These are phyloP conservation scores for Hypericum androsaemum DNA, from an alignment of 345 rosid genomes.

Conservation along the genomic window DNA sequence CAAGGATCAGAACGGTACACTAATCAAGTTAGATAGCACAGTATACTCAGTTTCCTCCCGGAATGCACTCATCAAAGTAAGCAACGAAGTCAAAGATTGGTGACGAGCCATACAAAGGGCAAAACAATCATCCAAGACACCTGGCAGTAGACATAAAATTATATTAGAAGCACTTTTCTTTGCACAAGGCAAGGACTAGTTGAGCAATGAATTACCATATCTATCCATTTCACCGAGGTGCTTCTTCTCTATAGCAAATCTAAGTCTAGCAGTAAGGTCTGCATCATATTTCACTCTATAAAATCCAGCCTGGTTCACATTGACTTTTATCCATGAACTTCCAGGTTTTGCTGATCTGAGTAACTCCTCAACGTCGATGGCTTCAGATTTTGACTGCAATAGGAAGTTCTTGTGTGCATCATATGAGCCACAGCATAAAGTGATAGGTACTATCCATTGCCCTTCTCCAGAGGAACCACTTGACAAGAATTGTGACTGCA, in stretches of 20 bases:
- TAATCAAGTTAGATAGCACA: constrained; percentile 70
- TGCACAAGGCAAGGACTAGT: constrained; percentile 2
- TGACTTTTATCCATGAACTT: constrained; percentile 69
- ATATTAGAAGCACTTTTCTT: constrained; percentile 8
- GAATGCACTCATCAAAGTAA: constrained; percentile 66
- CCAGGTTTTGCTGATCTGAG: constrained; percentile 16
- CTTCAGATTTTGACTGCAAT: constrained; percentile 52
- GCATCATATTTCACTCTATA: constrained; percentile 88
- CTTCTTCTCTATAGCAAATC: constrained; percentile 59
- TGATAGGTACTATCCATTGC: constrained; percentile 94
- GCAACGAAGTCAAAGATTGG: constrained; percentile 67
- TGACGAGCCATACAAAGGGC: constrained; percentile 93
- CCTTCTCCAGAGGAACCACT: constrained; percentile 79
- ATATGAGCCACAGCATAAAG: constrained; percentile 72
- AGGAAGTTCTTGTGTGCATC: constrained; percentile 54
- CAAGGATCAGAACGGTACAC: constrained; percentile 35
- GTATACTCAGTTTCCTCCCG: constrained; percentile 73
- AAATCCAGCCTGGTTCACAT: constrained; percentile 82
- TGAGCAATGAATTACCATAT: constrained; percentile 43
- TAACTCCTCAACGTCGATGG: constrained; percentile 35
- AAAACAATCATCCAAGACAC: constrained; percentile 82
- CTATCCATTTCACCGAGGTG: constrained; percentile 59
- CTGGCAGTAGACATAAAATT: constrained; percentile 28
- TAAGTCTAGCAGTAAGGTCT: constrained; percentile 63
- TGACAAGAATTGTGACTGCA: constrained; percentile 78